Base-by-base conservation (phyloP, 148 eudicot species). In the Silene uniflora region DNA sequence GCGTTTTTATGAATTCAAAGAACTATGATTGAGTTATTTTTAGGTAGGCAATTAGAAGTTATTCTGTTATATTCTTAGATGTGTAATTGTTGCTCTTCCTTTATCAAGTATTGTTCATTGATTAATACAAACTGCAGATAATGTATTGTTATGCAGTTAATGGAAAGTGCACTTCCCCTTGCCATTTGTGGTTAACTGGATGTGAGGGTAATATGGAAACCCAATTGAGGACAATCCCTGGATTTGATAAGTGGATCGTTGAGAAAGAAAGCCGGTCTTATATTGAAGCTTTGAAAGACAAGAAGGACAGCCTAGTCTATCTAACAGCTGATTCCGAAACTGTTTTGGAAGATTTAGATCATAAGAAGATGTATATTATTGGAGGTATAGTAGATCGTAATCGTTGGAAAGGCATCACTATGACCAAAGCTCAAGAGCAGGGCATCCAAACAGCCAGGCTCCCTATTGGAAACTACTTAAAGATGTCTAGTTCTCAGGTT, bases 331-430 rank as follows among this genome's bases (percentile, higher is more conserved):
- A 94, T 77, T 82, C 98, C 10, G 98, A 91, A 75, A 91, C 87
- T 32, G 73, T 83, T 55, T 75, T 94, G 70, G 88, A 87, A 46
- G 97, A 88, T 79, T 82, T 94, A 32, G 95, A 91, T 78, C 86
- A 78, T 49, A 86, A 74, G 54, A 87, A 89, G 72, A 81, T 90
- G 71, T 94, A 94, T 77, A 94, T 94, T 56, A 84, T 94, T 62
- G 98, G 98, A 67, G 98, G 98, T 47, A 82, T 94, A 75, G 98
- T 94, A 74, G 98, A 94, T 85, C 82, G 98, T 16, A 94, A 94
- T 73, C 83, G 98, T 21, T 94, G 93, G 93, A 94, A 94, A 86
- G 98, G 98, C 62, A 56, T 91, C 73, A 91, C 98, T 76, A 77
- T 89, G 90, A 89, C 90, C 77, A 94, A 94, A 84, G 97, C 98